A percentile compares a stretch with the other conserved stretches of the same genome.
These are phyloP conservation scores for Mycena indigotica DNA, from an alignment of 768 basidiomycete genomes.

Conservation along the genomic window DNA sequence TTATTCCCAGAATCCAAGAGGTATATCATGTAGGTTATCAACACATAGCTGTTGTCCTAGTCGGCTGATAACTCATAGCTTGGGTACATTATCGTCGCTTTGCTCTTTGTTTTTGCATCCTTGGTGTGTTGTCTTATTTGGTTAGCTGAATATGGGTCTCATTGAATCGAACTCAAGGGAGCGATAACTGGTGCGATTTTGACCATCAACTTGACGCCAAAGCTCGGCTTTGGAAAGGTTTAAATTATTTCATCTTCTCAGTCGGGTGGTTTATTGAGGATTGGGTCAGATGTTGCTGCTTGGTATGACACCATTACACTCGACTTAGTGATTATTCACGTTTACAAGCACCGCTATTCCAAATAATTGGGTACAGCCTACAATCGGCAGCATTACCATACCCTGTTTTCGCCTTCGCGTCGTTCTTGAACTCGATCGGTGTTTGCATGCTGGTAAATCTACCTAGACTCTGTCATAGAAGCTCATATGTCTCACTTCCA, in stretches of 20 bases:
- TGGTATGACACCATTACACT: conserved; percentile 12
- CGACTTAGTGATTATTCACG: neutral
- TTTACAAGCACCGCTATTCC: conserved; percentile 43
- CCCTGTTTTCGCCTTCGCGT: conserved; percentile 48
- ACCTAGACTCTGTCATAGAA: neutral
- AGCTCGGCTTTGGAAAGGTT: conserved; percentile 52
- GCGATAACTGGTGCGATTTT: conserved; percentile 48
- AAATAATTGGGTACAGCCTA: conserved; percentile 50
- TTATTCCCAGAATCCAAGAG: conserved; percentile 22
- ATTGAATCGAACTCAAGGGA: conserved; percentile 35
- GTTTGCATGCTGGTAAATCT: conserved; percentile 43
- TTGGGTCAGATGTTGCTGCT: conserved; percentile 17
- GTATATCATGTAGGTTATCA: conserved; percentile 15
- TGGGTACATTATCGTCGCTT: conserved; percentile 51
- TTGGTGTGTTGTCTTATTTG: conserved; percentile 26
- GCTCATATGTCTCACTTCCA: conserved; percentile 26
- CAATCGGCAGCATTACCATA: conserved; percentile 53
- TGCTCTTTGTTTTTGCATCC: conserved; percentile 46
- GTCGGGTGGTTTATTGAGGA: neutral
- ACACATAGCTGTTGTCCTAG: neutral
- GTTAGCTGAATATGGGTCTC: neutral
- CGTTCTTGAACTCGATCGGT: conserved; percentile 52
- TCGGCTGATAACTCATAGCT: conserved; percentile 30
- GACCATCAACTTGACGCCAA: conserved; percentile 51
- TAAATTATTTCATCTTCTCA: too few relatives aligned